Evolutionary conservation across 805 yeast species (phyloP), one percentile per base, ranked within the genome.

Genomic region (Pichia gijzeniarum): DNA sequence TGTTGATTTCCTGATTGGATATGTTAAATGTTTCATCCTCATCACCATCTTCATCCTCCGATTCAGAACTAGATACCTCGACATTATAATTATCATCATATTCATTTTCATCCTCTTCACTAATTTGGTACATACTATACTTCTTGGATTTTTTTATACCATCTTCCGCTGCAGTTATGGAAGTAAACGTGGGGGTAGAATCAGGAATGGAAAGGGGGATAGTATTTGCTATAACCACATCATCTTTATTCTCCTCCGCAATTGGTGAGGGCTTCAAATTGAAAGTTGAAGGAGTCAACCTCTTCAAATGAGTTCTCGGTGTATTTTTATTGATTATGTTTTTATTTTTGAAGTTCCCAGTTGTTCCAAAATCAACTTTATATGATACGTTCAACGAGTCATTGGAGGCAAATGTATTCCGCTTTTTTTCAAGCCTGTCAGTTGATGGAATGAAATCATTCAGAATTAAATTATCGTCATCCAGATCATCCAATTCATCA

Each of bases 361-460:
- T n/a, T 32, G 20, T 32, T 25, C 34, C 52, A 27, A 58, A 47
- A 40, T 56, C 56, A 52, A 62, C 56, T 19, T 59, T 54, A 41
- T 57, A 62, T 3, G 65, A 57, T 5, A 54, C 63, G 44, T 62
- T 58, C 32, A 60, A 36, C 16, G 65, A 61, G 35, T 51, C 54
- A 7, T 48, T 46, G 6, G 54, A 51, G 12, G 52, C 16, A 31
- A 36, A 45, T 19, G 28, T 35, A 19, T 37, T 40, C 25, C 41
- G 43, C 2, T 35, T 32, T 3, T 34, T 20, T 16, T 17, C 19
- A 21, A 43, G 37, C 20, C 53, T 51, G 9, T 40, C 36, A n/a
- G 30, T 27, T 22, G 27, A 14, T 13, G 19, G 8, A 14, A n/a
- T 37, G 16, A 17, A 18, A 12, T 28, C 27, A 25, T 14, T 32